phyloP scores from a whole-genome alignment of 2,329 filamentous ascomycete species.

The Didymella sp. region DNA sequence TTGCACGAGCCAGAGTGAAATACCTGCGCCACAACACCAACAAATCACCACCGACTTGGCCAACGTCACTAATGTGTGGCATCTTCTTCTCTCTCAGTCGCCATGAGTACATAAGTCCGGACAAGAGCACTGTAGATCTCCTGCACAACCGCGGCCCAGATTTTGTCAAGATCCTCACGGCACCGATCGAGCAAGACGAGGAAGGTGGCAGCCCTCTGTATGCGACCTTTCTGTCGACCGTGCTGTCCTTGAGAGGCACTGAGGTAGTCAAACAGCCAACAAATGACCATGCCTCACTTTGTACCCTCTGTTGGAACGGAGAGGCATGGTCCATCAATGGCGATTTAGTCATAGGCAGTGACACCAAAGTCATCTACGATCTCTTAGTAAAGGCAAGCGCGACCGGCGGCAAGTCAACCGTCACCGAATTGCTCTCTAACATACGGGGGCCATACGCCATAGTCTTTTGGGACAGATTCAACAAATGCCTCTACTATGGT shows the following conservation, averaged over 20 bases:
- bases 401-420: conserved; percentile 14
- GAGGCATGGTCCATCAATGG: conserved; percentile 83
- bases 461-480: conserved; percentile 74
- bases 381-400: conserved; percentile 56
- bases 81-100: conserved; percentile 60
- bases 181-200: conserved; percentile 18
- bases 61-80: conserved; percentile 48
- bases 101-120: conserved; percentile 31
- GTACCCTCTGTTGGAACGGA: conserved; percentile 93
- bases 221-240: conserved; percentile 78
- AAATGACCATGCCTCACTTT: conserved; percentile 61
- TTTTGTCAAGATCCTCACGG: conserved; percentile 28
- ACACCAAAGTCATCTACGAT: conserved; percentile 73
- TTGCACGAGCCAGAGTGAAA: conserved; percentile 4
- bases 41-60: conserved; percentile 17
- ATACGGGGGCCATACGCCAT: conserved; percentile 83
- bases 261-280: conserved; percentile 77
- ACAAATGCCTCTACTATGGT: conserved; percentile 75
- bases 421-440: conserved; percentile 34
- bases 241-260: conserved; percentile 85
- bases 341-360: conserved; percentile 72
- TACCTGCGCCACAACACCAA: conserved; percentile 21
- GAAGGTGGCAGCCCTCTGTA: conserved; percentile 29
- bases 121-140: conserved; percentile 32
- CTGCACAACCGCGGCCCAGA: conserved; percentile 48